phyloP scores from a whole-genome alignment of 2,329 filamentous ascomycete genomes.

The Neofusicoccum ribis region DNA sequence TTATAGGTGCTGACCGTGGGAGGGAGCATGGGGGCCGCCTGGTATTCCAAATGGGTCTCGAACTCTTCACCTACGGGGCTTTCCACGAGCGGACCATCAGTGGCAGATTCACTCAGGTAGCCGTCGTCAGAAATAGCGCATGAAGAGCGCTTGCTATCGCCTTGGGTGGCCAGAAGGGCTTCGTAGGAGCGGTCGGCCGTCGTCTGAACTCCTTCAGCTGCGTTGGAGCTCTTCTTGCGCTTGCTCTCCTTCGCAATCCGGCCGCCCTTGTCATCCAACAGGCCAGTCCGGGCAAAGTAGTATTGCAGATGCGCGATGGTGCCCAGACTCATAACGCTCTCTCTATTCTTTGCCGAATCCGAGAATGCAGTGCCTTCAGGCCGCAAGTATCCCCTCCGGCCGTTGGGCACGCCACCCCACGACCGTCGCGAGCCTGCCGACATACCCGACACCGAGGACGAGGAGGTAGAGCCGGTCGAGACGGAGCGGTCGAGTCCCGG shows the following conservation, averaged over 20 bases:
- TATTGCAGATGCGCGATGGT: constrained; percentile 98
- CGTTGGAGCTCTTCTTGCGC: constrained; percentile 54
- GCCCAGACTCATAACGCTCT: constrained; percentile 93
- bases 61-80: constrained; percentile 53
- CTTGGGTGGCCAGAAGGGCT: neutral
- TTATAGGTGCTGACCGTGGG: constrained; percentile 97
- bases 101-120: constrained; percentile 25
- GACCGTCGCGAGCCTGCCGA: constrained; percentile 58
- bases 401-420: constrained; percentile 45
- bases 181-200: constrained; percentile 24
- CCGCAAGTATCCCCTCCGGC: constrained; percentile 80
- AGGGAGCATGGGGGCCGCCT: constrained; percentile 80
- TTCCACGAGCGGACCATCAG: constrained; percentile 42
- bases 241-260: constrained; percentile 69
- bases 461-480: constrained; percentile 55
- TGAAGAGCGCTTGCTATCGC: constrained; percentile 6
- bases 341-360: constrained; percentile 81
- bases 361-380: constrained; percentile 88
- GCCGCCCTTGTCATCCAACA: constrained; percentile 90
- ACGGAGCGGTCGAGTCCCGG: constrained; percentile 63
- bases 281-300: constrained; percentile 92
- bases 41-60: constrained; percentile 53
- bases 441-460: constrained; percentile 57
- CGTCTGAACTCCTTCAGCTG: constrained; percentile 24
- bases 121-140: constrained; percentile 25